phyloP scores from a whole-genome alignment of 768 basidiomycete species.

The Amanita pallidorosea region DNA sequence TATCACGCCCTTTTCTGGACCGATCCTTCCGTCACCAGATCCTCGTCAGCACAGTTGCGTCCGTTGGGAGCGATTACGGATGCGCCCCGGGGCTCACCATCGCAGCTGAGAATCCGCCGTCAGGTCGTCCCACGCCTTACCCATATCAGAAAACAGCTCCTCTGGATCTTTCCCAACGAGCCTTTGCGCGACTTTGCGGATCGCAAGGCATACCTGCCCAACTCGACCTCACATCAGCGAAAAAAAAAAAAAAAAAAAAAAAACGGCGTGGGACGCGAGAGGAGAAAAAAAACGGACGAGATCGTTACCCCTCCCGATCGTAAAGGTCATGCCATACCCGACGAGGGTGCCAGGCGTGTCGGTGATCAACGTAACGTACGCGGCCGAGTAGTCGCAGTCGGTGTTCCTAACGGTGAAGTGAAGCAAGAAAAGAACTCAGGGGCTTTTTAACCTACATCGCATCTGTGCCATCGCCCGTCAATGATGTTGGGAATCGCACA shows the following conservation, averaged over 20 bases:
- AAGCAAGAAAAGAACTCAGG: too few relatives aligned
- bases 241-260: too few relatives aligned
- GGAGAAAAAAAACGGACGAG: slow-evolving; percentile 42
- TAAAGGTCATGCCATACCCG: slow-evolving; percentile 93
- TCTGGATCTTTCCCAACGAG: slow-evolving; percentile 77
- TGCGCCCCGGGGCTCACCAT: too few relatives aligned
- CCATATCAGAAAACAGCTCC: slow-evolving; percentile 82
- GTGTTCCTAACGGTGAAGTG: too few relatives aligned
- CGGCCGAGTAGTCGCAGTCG: slow-evolving; percentile 92
- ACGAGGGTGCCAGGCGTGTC: slow-evolving; percentile 51
- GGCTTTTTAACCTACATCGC: slow-evolving; percentile 51
- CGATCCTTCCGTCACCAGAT: slow-evolving; percentile 50
- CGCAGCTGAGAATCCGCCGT: slow-evolving; percentile 83
- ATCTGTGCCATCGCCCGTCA: slow-evolving; percentile 88
- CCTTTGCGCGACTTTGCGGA: slow-evolving; percentile 69
- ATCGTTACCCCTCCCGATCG: slow-evolving; percentile 91
- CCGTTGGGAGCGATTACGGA: too few relatives aligned
- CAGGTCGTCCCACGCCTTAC: slow-evolving; percentile 80
- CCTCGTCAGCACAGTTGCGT: too few relatives aligned
- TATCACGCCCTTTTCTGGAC: slow-evolving; percentile 93
- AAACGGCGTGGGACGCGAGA: too few relatives aligned
- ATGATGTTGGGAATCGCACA: slow-evolving; percentile 85
- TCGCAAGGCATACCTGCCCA: slow-evolving; percentile 76
- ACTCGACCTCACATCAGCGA: too few relatives aligned
- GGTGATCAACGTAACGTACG: slow-evolving; percentile 75